These are phyloP conservation scores for Dipteronia dyeriana DNA, from an alignment of 345 rosid genomes.

Conservation along the genomic window DNA sequence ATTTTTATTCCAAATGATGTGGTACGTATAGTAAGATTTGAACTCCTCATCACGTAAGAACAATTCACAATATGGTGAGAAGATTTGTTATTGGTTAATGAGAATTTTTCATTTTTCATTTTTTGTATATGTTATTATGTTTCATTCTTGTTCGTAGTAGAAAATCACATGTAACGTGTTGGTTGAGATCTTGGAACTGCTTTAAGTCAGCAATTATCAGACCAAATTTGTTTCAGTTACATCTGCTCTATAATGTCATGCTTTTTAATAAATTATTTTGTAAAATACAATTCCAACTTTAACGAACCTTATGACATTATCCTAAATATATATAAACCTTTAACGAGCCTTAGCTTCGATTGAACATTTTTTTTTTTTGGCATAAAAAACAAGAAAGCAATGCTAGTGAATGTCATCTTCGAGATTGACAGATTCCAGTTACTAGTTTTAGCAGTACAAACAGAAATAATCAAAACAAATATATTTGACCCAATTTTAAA, in stretches of 20 bases:
- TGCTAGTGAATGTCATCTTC: background rate
- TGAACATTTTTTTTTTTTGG: background rate
- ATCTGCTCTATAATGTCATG: background rate
- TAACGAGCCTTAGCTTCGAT: background rate
- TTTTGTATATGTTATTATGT: background rate
- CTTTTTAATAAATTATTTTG: background rate
- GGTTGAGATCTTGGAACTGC: background rate
- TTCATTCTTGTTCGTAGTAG: background rate
- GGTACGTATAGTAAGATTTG: no score
- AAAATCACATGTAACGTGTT: background rate
- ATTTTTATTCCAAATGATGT: no score
- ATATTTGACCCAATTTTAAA: background rate
- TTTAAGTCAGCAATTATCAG: background rate
- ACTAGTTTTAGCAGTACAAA: background rate
- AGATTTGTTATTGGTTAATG: background rate
- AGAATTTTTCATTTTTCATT: background rate
- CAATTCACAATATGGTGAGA: no score
- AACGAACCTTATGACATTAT: no score
- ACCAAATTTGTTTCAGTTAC: slow-evolving; percentile 11
- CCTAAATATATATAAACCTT: background rate
- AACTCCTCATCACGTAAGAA: no score
- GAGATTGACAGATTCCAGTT: background rate
- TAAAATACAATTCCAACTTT: background rate
- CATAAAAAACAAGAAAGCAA: background rate
- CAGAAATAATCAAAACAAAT: background rate